Evolutionary conservation across 805 yeast genomes (phyloP), one percentile per base, ranked within the genome.

Genomic region (Blastobotrys mokoenaii): DNA sequence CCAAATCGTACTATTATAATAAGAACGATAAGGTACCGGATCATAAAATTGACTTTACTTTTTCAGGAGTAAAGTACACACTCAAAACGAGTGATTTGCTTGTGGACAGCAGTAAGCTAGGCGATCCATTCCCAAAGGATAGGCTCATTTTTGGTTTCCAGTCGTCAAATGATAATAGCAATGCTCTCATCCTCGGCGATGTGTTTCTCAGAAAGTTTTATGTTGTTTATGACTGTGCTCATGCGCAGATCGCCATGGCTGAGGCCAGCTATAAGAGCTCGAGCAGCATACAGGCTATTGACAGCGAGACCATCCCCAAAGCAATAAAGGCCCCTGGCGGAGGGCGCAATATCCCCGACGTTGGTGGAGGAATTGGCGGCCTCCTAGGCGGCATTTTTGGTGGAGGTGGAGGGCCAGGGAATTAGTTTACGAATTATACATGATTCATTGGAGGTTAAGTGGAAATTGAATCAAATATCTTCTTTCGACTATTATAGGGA

Each of bases 1-100:
- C 30, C 14, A 36, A 39, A 17, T 44, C 44, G 38, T 49, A 49
- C 41, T 49, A 46, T 30, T 27, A 36, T 15, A 16, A 38, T n/a
- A 22, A 17, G 17, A 29, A 18, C 10, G 31, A 15, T 4, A 16
- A 18, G 16, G 29, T 46, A 4, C 49, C 51, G 6, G 36, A 49
- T 14, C 34, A 12, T 12, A 18, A 14, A 4, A 38, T 50, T 7
- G 30, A 34, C 38, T 51, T 59, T 47, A 46, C 44, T 36, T 51
- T 60, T 25, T 49, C 57, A 25, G 57, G 55, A 18, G 55, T 53
- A 18, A 33, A 37, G 18, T 46, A 58, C 29, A 14, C 45, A 3
- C 57, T 59, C 2, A 60, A 60, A 2, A 39, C 51, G 3, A 36
- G 44, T 14, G 53, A 55, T 32, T 43, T 60, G 43, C 46, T 59